Base-by-base conservation (phyloP, 2,329 filamentous ascomycete species). In the Neophaeococcomyces aloes region DNA sequence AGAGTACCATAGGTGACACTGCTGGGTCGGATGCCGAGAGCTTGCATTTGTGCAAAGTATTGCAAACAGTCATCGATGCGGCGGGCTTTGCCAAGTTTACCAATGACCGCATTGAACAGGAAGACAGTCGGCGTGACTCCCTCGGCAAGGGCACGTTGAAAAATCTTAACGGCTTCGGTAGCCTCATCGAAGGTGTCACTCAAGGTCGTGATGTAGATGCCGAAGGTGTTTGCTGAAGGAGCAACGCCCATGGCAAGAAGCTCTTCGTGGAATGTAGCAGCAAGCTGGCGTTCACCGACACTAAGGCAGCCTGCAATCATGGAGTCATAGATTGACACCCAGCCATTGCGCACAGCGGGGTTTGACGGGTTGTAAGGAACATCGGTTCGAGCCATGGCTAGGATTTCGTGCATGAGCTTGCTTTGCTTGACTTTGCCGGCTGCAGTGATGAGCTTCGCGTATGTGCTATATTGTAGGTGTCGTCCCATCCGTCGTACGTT, bases 121-220 rank as follows among this genome's bases (percentile, higher is more conserved):
- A 98, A 98, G 0, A 89, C 94, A 37, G 85, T 94, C 15, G 91
- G 88, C 65, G 94, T 86, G 11, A 98, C 91, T 47, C 89, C 88
- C 66, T 98, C 91, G 10, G 83, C 71, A 69, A 93, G 87, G 46
- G 91, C 88, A 45, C 87, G 85, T 58, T 91, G 81, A 72, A 98
- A 98, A 63, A 98, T 94, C 68, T 93, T 93, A 59, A 96, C 83
- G 44, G 91, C 91, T 63, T 96, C 91, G 7, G 87, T 87, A 8
- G 91, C 91, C 64, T 98, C 91, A 58, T 98, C 91, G 53, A 95
- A 96, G 0, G 88, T 96, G 60, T 94, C 89, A 70, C 96, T 95
- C 49, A 98, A 72, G 1, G 89, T 96, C n/a, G 93, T 96, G 66
- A 98, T 98, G 73, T 96, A 98, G 14, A 98, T 76, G 47, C 91